Evolutionary conservation across 768 basidiomycete genomes (phyloP).

Genomic region (Leucogyrophana mollusca): DNA sequence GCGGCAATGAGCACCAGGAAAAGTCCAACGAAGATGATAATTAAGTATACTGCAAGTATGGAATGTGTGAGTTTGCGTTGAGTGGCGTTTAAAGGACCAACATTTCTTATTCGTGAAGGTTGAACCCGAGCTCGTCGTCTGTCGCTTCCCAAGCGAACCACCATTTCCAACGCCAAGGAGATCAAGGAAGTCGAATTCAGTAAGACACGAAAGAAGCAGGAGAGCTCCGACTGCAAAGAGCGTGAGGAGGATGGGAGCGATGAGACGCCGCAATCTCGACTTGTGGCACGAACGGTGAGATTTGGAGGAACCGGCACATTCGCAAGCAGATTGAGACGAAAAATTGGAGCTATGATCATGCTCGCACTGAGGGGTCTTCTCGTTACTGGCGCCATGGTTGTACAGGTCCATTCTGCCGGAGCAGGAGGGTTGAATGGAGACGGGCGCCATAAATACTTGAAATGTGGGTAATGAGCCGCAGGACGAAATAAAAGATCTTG

Average conservation of each 20-base stretch:
- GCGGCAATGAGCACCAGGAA: conserved; percentile 51
- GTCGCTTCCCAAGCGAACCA: conserved; percentile 26
- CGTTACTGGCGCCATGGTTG: conserved; percentile 7
- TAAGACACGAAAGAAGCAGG: conserved; percentile 30
- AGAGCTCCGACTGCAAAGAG: conserved; percentile 31
- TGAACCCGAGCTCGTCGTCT: conserved; percentile 15
- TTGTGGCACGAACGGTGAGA: conserved; percentile 33
- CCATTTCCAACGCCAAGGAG: conserved; percentile 24
- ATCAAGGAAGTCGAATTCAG: conserved; percentile 20
- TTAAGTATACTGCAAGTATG: conserved; percentile 50
- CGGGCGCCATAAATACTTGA: too few species aligned
- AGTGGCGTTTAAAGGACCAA: conserved; percentile 21
- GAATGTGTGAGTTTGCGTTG: background rate
- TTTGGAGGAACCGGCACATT: conserved; percentile 15
- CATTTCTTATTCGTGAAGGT: conserved; percentile 43
- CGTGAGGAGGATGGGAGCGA: conserved; percentile 33
- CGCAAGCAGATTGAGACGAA: conserved; percentile 9
- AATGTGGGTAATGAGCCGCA: conserved; percentile 3
- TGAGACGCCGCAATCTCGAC: conserved; percentile 28
- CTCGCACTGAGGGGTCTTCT: conserved; percentile 17
- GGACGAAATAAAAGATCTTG: conserved; percentile 1
- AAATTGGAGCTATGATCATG: conserved; percentile 11
- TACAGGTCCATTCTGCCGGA: conserved; percentile 19
- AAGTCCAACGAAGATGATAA: conserved; percentile 64
- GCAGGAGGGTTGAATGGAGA: conserved; percentile 26